Evolutionary conservation across 768 basidiomycete species (phyloP), one percentile per base, ranked within the genome.

Genomic region (Podaxis sp.): DNA sequence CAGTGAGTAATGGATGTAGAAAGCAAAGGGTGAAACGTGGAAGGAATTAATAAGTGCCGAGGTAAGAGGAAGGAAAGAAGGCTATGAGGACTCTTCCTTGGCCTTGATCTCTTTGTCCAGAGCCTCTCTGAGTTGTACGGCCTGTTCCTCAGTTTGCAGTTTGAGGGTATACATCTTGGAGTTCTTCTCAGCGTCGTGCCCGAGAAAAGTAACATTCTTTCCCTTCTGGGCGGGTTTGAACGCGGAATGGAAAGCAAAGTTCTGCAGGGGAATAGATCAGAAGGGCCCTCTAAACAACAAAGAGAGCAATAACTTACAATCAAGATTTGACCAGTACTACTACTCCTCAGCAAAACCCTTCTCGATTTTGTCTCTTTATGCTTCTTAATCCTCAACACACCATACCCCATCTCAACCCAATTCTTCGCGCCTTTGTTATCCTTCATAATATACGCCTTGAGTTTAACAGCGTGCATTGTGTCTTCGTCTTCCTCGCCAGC

Each of bases 401-500:
- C 91, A 60, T 85, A 69, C 53, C 92, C 91, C 58, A 90, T 69
- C 62, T 89, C 88, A 26, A 74, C 78, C 91, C 90, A 93, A 33
- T 80, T 78, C 44, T 71, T 73, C 65, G 63, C 80, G 71, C 64
- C 73, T 26, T 69, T 70, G 46, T 82, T 81, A 12, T 78, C 76
- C 64, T 75, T 75, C 70, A 92, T 68, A 69, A 81, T 83, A 70
- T 78, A 91, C 26, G 87, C 85, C 71, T 89, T 92, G 53, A 84
- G 74, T 71, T 79, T 84, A 53, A 84, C 77, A 50, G 77, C 74
- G 71, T 89, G 80, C 30, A 75, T 74, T 3, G 89, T 92, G 63
- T 86, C 86, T 69, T 94, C 92, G 44, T 88, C 81, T 70, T 94
- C 89, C 74, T 94, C 92, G 30, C 92, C 92, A 68, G 87, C 87